phyloP scores from a whole-genome alignment of 2,329 filamentous ascomycete species.

The Ceratocystis eucalypticola region DNA sequence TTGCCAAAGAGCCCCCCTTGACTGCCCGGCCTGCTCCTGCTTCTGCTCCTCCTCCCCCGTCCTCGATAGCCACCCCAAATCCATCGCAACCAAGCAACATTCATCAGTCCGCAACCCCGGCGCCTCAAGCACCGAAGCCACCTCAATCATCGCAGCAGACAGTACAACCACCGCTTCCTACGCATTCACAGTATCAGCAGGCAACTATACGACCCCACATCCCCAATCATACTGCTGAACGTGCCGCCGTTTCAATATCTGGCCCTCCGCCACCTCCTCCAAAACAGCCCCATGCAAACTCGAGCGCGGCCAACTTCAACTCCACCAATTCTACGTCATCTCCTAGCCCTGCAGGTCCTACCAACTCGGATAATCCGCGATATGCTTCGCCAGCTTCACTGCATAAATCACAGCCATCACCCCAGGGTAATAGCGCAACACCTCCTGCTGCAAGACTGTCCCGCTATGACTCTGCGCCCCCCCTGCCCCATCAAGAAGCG shows the following conservation, averaged over 20 bases:
- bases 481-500: slow-evolving; percentile 26
- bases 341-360: background rate
- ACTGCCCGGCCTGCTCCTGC: slow-evolving; percentile 39
- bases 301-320: background rate
- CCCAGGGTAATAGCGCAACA: background rate
- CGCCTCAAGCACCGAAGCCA: background rate
- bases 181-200: slow-evolving; percentile 26
- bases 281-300: slow-evolving; percentile 20
- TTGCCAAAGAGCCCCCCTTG: slow-evolving; percentile 88
- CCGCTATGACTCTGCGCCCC: slow-evolving; percentile 37
- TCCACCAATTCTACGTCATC: background rate
- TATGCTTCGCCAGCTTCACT: slow-evolving; percentile 6
- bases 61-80: slow-evolving; percentile 43
- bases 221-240: background rate
- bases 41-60: background rate
- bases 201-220: slow-evolving; percentile 13
- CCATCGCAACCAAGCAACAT: slow-evolving; percentile 43
- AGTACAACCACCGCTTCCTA: slow-evolving; percentile 21
- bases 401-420: background rate
- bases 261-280: slow-evolving; percentile 24
- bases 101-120: slow-evolving; percentile 25
- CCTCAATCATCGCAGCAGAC: slow-evolving; percentile 25
- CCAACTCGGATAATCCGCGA: background rate
- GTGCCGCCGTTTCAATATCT: background rate
- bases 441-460: slow-evolving; percentile 23